Evolutionary conservation across 441 rosid species (phyloP).

Genomic region (Erodium chrysanthum): DNA sequence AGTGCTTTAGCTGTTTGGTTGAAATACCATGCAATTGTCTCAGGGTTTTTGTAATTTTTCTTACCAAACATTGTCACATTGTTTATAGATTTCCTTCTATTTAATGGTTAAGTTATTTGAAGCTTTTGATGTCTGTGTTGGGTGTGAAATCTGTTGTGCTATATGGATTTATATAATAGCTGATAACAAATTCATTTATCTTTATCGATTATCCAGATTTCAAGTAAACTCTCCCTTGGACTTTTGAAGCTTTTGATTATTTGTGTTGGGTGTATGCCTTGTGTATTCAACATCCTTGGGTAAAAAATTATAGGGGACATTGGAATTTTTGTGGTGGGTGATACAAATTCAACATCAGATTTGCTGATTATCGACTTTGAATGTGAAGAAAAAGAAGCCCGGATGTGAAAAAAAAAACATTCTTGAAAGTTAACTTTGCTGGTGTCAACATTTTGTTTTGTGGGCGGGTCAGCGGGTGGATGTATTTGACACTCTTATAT

Average conservation of each 20-base stretch:
- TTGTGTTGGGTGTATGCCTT: background rate
- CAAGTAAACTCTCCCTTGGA: background rate
- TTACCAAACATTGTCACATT: background rate
- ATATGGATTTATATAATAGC: background rate
- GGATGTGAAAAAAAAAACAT: background rate
- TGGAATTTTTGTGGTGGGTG: background rate
- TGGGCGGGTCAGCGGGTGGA: no score
- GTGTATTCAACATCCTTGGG: background rate
- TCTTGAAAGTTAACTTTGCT: background rate
- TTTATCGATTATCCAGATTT: background rate
- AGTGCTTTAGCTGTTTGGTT: background rate
- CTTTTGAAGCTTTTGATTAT: background rate
- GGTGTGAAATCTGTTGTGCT: background rate
- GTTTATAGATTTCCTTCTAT: background rate
- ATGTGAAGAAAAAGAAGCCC: background rate
- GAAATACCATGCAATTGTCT: background rate
- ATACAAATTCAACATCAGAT: background rate
- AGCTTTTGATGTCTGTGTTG: background rate
- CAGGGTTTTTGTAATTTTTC: background rate
- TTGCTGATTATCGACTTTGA: background rate
- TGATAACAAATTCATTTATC: slow-evolving; percentile 1
- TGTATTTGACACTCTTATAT: background rate
- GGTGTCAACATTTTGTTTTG: background rate
- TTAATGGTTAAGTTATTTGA: background rate
- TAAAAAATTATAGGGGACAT: background rate